Evolutionary conservation across 805 yeast species (phyloP).

Genomic region (Cyberlindnera americana): DNA sequence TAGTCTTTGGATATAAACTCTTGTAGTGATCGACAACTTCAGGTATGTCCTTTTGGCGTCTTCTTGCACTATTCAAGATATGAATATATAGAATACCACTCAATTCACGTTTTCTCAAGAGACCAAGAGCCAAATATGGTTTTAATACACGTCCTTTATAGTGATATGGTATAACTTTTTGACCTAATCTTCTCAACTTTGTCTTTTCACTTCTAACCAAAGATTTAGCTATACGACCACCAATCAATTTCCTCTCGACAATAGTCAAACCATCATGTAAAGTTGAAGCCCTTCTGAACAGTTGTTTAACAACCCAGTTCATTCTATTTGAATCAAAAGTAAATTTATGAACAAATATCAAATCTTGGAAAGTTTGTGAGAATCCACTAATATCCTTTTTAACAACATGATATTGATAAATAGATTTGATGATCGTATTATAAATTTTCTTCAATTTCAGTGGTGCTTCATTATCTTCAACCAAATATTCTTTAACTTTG

Average conservation of each 20-base stretch:
- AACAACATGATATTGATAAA: slow-evolving; percentile 9
- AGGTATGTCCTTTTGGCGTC: slow-evolving; percentile 9
- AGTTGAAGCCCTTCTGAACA: slow-evolving; percentile 28
- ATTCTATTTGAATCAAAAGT: slow-evolving; percentile 31
- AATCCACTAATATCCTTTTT: slow-evolving; percentile 9
- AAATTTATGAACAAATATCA: slow-evolving; percentile 26
- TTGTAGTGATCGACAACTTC: slow-evolving; percentile 20
- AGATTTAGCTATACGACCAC: slow-evolving; percentile 31
- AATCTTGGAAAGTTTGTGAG: slow-evolving; percentile 16
- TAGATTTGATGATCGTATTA: slow-evolving; percentile 15
- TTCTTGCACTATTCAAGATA: slow-evolving; percentile 13
- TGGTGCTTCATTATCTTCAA: slow-evolving; percentile 21
- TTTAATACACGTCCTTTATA: slow-evolving; percentile 20
- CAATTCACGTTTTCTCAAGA: slow-evolving; percentile 22
- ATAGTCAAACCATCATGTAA: slow-evolving; percentile 29
- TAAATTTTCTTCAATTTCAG: slow-evolving; percentile 24
- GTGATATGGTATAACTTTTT: slow-evolving; percentile 21
- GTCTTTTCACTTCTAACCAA: slow-evolving; percentile 9
- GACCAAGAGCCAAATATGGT: slow-evolving; percentile 29
- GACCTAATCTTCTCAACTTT: slow-evolving; percentile 15
- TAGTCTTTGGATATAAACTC: slow-evolving; percentile 29
- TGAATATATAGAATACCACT: slow-evolving; percentile 27
- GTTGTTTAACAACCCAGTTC: slow-evolving; percentile 29
- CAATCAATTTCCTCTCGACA: slow-evolving; percentile 33
- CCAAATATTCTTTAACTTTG: slow-evolving; percentile 14